These are phyloP conservation scores for Fusarium agapanthi DNA, from an alignment of 2,329 filamentous ascomycete species.

Conservation along the genomic window DNA sequence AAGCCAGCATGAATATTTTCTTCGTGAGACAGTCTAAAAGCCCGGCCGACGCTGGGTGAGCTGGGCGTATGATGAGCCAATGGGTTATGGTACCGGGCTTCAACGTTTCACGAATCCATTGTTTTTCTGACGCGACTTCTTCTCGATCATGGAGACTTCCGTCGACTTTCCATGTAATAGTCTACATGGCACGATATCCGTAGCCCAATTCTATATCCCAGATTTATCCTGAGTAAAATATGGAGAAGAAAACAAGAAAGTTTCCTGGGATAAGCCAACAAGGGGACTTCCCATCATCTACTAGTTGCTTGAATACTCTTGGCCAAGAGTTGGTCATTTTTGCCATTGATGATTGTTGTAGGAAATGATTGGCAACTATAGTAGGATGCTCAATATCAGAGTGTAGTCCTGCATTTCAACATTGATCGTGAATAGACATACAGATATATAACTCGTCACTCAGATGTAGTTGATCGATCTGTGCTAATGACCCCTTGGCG, in stretches of 20 bases:
- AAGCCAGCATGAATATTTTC: neutral
- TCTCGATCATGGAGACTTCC: neutral
- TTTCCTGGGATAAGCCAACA: neutral
- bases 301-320: neutral
- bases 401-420: constrained; percentile 1
- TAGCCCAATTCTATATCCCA: neutral
- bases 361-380: neutral
- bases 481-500: neutral
- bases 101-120: constrained; percentile 28
- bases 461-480: neutral
- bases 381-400: neutral
- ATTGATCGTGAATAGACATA: neutral
- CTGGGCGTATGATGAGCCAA: constrained; percentile 1
- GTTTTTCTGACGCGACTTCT: constrained; percentile 12
- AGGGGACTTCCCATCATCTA: neutral
- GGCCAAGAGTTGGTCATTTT: constrained; percentile 13
- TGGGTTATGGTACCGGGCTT: constrained; percentile 12
- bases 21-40: neutral
- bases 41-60: constrained; percentile 12
- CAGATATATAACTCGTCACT: neutral
- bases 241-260: neutral
- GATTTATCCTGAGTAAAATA: neutral
- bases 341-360: neutral
- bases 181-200: neutral
- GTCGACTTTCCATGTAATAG: neutral